Percentiles rank a stretch among this genome's conserved stretches.
phyloP scores from a whole-genome alignment of 106 monocot genomes.

The Dendrobium nobile region DNA sequence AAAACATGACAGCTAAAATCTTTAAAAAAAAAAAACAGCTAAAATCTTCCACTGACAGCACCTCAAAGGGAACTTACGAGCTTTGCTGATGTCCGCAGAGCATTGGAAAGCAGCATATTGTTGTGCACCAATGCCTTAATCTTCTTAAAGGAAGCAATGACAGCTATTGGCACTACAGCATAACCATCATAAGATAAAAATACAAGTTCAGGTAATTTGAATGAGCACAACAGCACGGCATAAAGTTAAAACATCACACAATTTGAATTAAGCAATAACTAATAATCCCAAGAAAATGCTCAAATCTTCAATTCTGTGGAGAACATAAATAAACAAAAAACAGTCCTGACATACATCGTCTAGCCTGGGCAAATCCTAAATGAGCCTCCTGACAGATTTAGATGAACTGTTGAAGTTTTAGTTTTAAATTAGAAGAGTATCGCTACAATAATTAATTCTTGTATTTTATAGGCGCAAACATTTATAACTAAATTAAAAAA shows the following conservation, averaged over 20 bases:
- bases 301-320: neutral
- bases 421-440: neutral
- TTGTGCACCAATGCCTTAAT: slow-evolving; percentile 76
- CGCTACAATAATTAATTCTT: neutral
- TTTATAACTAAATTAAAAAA: neutral
- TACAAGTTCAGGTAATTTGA: too few species aligned
- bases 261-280: neutral
- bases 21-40: too few species aligned
- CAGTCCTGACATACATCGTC: neutral
- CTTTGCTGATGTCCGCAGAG: slow-evolving; percentile 78
- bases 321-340: neutral
- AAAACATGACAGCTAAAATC: neutral
- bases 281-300: neutral
- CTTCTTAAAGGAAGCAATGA: slow-evolving; percentile 92
- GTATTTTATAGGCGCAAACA: neutral
- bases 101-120: slow-evolving; percentile 63
- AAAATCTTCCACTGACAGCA: neutral
- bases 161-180: slow-evolving; percentile 78
- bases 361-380: neutral
- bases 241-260: neutral
- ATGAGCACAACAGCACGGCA: neutral
- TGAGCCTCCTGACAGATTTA: neutral
- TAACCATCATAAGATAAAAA: neutral
- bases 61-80: slow-evolving; percentile 53
- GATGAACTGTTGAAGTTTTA: neutral